phyloP scores from a whole-genome alignment of 805 yeast species.

The Cyberlindnera amylophila region DNA sequence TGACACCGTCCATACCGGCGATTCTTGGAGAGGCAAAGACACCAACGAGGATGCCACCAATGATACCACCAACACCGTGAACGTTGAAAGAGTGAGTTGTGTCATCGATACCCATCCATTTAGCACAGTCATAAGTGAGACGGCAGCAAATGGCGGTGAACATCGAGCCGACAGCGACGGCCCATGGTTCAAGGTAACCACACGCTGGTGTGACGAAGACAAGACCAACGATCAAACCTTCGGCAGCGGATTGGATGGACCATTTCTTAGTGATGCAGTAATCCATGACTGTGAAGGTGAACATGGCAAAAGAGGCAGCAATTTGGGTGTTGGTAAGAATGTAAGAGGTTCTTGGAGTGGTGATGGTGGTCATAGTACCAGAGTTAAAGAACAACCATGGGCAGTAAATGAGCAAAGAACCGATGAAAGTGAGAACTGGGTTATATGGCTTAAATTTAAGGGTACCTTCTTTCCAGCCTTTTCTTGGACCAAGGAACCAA shows the following conservation, averaged over 20 bases:
- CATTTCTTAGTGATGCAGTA: constrained; percentile 80
- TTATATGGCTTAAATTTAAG: constrained; percentile 83
- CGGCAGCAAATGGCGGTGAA: constrained; percentile 80
- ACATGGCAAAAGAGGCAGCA: constrained; percentile 83
- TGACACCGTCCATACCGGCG: constrained; percentile 82
- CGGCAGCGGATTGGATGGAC: constrained; percentile 90
- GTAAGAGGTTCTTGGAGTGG: constrained; percentile 79
- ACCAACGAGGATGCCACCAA: constrained; percentile 83
- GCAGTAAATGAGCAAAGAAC: constrained; percentile 81
- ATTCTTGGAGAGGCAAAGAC: constrained; percentile 82
- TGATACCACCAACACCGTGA: constrained; percentile 94
- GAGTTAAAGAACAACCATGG: constrained; percentile 99
- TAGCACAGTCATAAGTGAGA: constrained; percentile 79
- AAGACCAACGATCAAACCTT: constrained; percentile 91
- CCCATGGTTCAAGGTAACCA: constrained; percentile 90
- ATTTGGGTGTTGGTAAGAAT: constrained; percentile 89
- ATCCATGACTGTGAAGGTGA: constrained; percentile 86
- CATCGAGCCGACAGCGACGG: constrained; percentile 77
- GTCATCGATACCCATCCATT: constrained; percentile 78
- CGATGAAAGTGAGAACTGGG: constrained; percentile 83
- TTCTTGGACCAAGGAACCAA: constrained; percentile 75
- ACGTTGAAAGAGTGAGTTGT: constrained; percentile 91
- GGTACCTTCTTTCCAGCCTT: constrained; percentile 32
- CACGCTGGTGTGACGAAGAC: constrained; percentile 98
- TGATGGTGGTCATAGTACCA: constrained; percentile 70